Conservation (phyloP, 495 filamentous ascomycete genomes). For the Clavariopsis aquatica region DNA sequence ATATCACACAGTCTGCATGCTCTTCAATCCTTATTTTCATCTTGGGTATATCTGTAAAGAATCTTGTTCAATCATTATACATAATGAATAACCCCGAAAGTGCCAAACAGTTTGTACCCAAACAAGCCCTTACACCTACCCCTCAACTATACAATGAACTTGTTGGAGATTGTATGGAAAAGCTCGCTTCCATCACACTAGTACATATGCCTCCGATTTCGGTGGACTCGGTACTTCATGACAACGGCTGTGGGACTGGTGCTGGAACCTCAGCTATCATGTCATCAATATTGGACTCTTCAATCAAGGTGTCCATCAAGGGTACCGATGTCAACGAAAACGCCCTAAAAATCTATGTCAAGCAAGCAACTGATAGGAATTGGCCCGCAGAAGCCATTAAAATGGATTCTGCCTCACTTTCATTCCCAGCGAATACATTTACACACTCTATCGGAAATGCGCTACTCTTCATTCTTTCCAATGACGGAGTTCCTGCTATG, state of each 20-base stretch:
- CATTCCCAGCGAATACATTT: conserved; percentile 11
- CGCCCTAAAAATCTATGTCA: conserved; percentile 15
- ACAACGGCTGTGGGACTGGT: conserved; percentile 21
- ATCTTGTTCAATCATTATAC: background rate
- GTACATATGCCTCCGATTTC: background rate
- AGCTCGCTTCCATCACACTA: conserved; percentile 4
- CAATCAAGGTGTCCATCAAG: background rate
- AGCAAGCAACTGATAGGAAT: background rate
- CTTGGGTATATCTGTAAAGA: too few species aligned
- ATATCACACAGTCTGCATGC: too few species aligned
- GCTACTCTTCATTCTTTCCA: conserved; percentile 6
- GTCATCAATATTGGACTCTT: background rate
- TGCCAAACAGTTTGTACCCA: conserved; percentile 3
- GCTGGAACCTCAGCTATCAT: conserved; percentile 10
- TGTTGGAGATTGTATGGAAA: conserved; percentile 20
- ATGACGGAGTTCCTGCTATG: conserved; percentile 13
- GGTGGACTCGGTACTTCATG: conserved; percentile 1
- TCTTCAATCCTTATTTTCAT: too few species aligned
- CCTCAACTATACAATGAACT: conserved; percentile 18
- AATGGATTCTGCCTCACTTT: background rate
- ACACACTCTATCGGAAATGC: conserved; percentile 16
- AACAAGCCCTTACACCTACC: conserved; percentile 17
- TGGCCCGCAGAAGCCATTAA: conserved; percentile 18
- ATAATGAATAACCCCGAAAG: conserved; percentile 14
- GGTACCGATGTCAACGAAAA: conserved; percentile 17